A percentile compares a stretch with the other conserved stretches of the same genome.
These are phyloP conservation scores for Aspergillus conjunctus DNA, from an alignment of 495 filamentous ascomycete genomes.

Conservation along the genomic window DNA sequence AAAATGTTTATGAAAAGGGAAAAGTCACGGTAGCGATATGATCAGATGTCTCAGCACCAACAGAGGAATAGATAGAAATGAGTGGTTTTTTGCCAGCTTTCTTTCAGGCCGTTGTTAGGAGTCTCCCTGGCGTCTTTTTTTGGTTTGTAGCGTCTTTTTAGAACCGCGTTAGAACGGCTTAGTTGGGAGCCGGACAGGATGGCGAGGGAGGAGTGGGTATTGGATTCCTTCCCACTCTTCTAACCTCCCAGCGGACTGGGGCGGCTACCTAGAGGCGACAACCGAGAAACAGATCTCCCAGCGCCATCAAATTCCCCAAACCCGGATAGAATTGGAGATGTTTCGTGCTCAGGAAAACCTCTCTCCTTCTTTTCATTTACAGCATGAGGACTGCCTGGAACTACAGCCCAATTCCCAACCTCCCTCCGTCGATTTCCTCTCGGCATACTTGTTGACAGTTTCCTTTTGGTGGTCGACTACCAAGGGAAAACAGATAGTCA, in stretches of 20 bases:
- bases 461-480: neutral
- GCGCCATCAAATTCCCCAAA: neutral
- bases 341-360: neutral
- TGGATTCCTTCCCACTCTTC: slow-evolving; percentile 6
- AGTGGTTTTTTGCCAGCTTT: slow-evolving; percentile 4
- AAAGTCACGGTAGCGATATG: no score
- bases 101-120: slow-evolving; percentile 5
- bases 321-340: neutral
- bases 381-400: neutral
- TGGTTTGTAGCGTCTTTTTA: slow-evolving; percentile 10
- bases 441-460: neutral
- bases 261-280: slow-evolving; percentile 3
- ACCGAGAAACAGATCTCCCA: slow-evolving; percentile 4
- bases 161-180: slow-evolving; percentile 1
- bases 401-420: neutral
- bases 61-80: no score
- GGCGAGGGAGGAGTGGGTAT: slow-evolving; percentile 8
- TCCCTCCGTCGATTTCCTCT: neutral
- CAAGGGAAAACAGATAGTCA: neutral
- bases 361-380: neutral
- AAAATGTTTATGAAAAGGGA: no score
- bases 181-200: neutral
- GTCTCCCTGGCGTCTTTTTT: slow-evolving; percentile 8
- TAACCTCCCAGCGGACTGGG: slow-evolving; percentile 8
- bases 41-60: no score